phyloP scores from a whole-genome alignment of 2,329 filamentous ascomycete genomes.

The Botryotinia narcissicola region DNA sequence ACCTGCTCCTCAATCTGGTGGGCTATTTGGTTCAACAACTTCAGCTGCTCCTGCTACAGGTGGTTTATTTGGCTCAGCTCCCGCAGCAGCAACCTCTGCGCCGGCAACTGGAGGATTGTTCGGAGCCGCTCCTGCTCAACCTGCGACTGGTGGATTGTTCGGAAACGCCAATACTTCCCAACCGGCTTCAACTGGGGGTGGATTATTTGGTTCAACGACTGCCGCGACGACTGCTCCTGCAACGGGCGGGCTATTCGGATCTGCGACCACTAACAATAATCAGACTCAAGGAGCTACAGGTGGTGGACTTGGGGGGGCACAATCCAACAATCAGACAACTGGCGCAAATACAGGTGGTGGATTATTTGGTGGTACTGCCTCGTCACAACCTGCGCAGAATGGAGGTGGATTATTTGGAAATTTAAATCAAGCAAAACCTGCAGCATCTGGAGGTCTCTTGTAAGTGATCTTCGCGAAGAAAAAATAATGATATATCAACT shows the following conservation, averaged over 20 bases:
- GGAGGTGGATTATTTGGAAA: slow-evolving; percentile 35
- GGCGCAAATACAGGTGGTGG: slow-evolving; percentile 28
- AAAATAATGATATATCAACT: slow-evolving; percentile 1
- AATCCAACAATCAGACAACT: slow-evolving; percentile 29
- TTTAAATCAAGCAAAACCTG: slow-evolving; percentile 35
- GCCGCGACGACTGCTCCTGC: slow-evolving; percentile 24
- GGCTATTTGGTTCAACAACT: slow-evolving; percentile 28
- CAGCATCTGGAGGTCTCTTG: slow-evolving; percentile 33
- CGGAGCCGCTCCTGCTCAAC: slow-evolving; percentile 25
- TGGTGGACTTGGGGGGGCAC: slow-evolving; percentile 28
- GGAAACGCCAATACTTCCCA: slow-evolving; percentile 30
- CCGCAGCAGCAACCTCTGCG: slow-evolving; percentile 18
- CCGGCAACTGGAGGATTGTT: slow-evolving; percentile 28
- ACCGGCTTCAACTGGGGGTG: slow-evolving; percentile 26
- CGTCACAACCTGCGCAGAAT: slow-evolving; percentile 33
- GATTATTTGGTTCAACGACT: slow-evolving; percentile 37
- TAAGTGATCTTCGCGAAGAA: slow-evolving; percentile 26
- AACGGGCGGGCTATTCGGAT: slow-evolving; percentile 38
- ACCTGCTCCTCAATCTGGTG: slow-evolving; percentile 31
- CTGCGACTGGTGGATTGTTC: slow-evolving; percentile 35
- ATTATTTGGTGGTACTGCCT: slow-evolving; percentile 36
- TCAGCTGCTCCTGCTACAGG: slow-evolving; percentile 25
- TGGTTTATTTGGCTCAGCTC: slow-evolving; percentile 37
- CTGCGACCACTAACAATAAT: slow-evolving; percentile 19
- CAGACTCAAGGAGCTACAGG: slow-evolving; percentile 25